These are phyloP conservation scores for Coniochaeta pulveracea DNA, from an alignment of 2,329 filamentous ascomycete species.

Conservation along the genomic window DNA sequence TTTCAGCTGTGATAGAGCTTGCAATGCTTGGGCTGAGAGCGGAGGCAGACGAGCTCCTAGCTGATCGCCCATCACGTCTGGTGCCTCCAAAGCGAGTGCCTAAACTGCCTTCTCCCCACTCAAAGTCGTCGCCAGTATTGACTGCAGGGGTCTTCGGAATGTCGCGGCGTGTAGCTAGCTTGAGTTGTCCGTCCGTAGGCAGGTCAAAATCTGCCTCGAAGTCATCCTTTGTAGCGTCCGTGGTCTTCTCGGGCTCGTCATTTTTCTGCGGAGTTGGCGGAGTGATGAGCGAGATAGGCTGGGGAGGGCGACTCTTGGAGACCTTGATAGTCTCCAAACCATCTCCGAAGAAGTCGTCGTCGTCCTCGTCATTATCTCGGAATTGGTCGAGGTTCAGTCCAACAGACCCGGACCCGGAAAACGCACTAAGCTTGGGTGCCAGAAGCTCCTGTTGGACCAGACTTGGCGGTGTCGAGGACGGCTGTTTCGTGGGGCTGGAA, in stretches of 20 bases:
- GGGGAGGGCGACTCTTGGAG: slow-evolving; percentile 42
- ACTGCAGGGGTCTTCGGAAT: slow-evolving; percentile 51
- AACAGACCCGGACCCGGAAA: slow-evolving; percentile 32
- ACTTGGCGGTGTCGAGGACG: slow-evolving; percentile 10
- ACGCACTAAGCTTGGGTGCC: slow-evolving; percentile 20
- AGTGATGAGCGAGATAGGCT: slow-evolving; percentile 40
- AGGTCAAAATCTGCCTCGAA: slow-evolving; percentile 66
- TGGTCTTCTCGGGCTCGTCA: slow-evolving; percentile 25
- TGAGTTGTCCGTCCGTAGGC: slow-evolving; percentile 54
- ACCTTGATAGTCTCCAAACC: slow-evolving; percentile 57
- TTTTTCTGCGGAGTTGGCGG: slow-evolving; percentile 43
- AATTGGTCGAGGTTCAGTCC: slow-evolving; percentile 50
- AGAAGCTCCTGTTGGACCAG: slow-evolving; percentile 17
- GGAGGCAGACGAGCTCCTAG: slow-evolving; percentile 76
- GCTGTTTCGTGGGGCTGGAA: slow-evolving; percentile 34
- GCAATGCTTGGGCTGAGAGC: slow-evolving; percentile 86
- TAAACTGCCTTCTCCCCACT: slow-evolving; percentile 89
- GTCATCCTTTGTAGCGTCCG: slow-evolving; percentile 38
- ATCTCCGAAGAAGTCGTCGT: slow-evolving; percentile 54
- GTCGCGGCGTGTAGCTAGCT: slow-evolving; percentile 49
- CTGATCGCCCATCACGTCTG: slow-evolving; percentile 64
- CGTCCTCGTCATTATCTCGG: slow-evolving; percentile 47
- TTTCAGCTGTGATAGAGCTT: slow-evolving; percentile 83
- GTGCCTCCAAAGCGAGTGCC: slow-evolving; percentile 86
- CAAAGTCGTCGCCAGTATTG: slow-evolving; percentile 62